Conservation (phyloP, 257 asterid genomes). For the Solanum okadae region DNA sequence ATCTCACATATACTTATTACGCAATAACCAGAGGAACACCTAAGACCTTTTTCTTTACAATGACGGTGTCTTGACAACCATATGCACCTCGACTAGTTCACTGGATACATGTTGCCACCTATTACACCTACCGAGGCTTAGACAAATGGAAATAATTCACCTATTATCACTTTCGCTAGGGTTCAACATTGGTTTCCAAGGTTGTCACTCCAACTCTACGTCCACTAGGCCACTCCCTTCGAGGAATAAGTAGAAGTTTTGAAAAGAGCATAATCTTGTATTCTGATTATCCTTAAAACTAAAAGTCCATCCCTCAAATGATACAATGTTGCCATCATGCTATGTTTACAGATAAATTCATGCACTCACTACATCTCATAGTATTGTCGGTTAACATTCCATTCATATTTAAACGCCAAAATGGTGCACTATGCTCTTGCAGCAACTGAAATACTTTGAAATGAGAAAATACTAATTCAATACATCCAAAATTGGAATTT, state of each 20-base stretch:
- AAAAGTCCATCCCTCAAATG: background rate
- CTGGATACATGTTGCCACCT: background rate
- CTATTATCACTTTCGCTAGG: background rate
- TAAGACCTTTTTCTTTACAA: background rate
- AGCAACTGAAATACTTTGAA: background rate
- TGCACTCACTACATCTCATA: background rate
- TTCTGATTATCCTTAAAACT: background rate
- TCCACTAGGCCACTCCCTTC: background rate
- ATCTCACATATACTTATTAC: background rate
- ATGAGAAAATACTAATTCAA: background rate
- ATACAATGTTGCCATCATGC: background rate
- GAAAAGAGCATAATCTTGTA: background rate
- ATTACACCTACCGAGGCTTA: background rate
- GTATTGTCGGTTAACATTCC: background rate
- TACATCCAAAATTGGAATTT: background rate
- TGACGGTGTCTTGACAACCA: background rate
- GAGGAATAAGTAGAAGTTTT: background rate
- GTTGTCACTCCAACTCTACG: background rate
- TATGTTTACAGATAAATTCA: background rate
- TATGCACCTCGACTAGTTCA: background rate
- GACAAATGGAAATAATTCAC: background rate
- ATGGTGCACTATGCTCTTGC: background rate
- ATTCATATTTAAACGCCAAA: background rate
- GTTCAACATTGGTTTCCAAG: background rate
- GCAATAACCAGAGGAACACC: background rate